Base-by-base conservation (phyloP, 129 eudicot species). In the Mikania micrantha region DNA sequence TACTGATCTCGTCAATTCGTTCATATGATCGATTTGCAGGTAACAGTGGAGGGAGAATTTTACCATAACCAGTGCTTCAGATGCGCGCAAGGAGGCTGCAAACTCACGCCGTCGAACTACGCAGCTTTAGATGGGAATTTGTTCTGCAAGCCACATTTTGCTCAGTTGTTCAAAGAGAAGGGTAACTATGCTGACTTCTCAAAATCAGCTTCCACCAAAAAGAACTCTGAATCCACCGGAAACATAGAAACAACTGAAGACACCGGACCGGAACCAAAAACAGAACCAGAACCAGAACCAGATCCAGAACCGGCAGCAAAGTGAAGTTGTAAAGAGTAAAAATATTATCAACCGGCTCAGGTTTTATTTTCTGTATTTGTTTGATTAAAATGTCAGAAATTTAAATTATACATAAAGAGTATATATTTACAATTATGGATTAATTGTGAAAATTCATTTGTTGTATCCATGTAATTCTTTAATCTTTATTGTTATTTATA, bases 81-180 rank as follows among this genome's bases (percentile, higher is more conserved):
- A 82, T 91, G 97, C 10, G 85, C 93, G 1, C 90, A 91, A 65
- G 96, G 91, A 56, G 96, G 96, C 0, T 91, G 97, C 62, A 70
- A 53, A 44, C 73, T 91, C 5, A 79, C 88, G 21, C 64, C 96
- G 13, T 91, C 96, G 4, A 68, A 74, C 9, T 91, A 88, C 29
- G 97, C 97, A 5, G 94, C 97, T 11, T 53, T 91, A 49, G 96
- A 91, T 41, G 96, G 98, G 21, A 62, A 67, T 13, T 64, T 88
- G 12, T 91, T 85, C 16, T 91, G 97, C 82, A 91, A 72, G 60
- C 84, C 97, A 6, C 97, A 91, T 28, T 91, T 91, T 53, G 72
- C 88, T 21, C 97, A 91, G 40, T 64, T 91, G 5, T 87, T 88
- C 47, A 88, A 91, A 72, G 91, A 91, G 64, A 91, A 81, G 57